Evolutionary conservation across 305 asterid species (phyloP), one percentile per base, ranked within the genome.

Genomic region (Rubia balearica): DNA sequence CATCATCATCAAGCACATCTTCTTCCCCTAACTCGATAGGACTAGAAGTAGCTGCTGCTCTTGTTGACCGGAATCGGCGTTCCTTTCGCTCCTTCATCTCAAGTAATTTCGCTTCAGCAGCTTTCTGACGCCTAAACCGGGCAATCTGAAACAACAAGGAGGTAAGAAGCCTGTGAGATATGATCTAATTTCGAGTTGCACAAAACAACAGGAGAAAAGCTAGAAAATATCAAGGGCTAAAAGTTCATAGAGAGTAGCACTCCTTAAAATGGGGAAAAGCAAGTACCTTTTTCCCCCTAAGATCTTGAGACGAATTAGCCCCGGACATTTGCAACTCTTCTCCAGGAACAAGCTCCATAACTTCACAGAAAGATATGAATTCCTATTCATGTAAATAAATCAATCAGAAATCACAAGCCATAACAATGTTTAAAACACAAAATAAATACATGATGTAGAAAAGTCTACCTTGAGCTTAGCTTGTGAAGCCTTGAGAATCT

Each of bases 11-110:
- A 72, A 77, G 85, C 62, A 75, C 55, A 74, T 91, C 97, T 49
- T 91, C 97, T 72, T 89, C 96, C 71, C 84, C 93, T 3, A 79
- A 70, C 78, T 82, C 96, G 78, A 85, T 82, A 53, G 96, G 96
- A 77, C 90, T 81, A 43, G 98, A 91, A 79, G 90, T 75, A 19
- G 98, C 96, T 70, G 98, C 81, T 41, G 99, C 99, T 85, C 84
- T 94, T 70, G 97, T 88, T 64, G 99, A 94, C 68, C 97, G 96
- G 65, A 95, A 95, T 70, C 99, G 93, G 5, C 99, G 89, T 75
- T 94, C 99, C 77, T 85, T 94, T 69, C 91, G 87, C 79, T 94
- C 99, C 82, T 79, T 89, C 67, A 94, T 87, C 83, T 94, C 98
- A 64, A 80, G 88, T 77, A 94, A 74, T 73, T 86, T 94, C 36